Base-by-base conservation (phyloP, 1,284 basidiomycete genomes). In the Neolentinus lepideus region DNA sequence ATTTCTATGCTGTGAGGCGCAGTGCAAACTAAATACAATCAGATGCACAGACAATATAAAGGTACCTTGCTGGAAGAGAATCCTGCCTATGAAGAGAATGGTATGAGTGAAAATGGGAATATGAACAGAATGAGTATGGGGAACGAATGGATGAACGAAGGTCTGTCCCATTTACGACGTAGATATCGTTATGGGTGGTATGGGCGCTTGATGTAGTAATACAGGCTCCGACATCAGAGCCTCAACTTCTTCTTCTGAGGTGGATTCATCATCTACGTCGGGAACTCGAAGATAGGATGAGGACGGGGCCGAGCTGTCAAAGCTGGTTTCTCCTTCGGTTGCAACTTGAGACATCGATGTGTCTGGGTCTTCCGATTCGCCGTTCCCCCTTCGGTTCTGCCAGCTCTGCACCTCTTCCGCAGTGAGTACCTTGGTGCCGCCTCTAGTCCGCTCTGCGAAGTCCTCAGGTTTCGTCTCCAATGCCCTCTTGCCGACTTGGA, bases 321-420 rank as follows among this genome's bases (percentile, higher is more conserved):
- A 25, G 47, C 47, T 50, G 8, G 47, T 50, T n/a, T 50, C 47
- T 16, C 24, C 47, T 25, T 21, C 47, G 47, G 47, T 26, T 3
- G 9, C 47, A 26, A 6, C 6, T 50, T 16, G 47, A 29, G 33
- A 52, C 14, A 66, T 66, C 25, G 61, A 63, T 31, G 63, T 58
- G 38, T 67, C 66, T 2, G 61, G 51, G 35, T 60, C 62, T 45
- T 68, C 62, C 47, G 67, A 66, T 14, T 51, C 59, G 22, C 24
- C 45, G 10, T 8, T 10, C 45, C 9, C 45, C 19, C 10, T 19
- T 19, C 24, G 9, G 22, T 72, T 77, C 54, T 74, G 73, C 82
- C 84, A 88, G 19, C 73, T 71, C 46, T 79, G 77, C 51, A 88
- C 75, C 62, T 90, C 88, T 58, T 87, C 83, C 29, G 83, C 81